Evolutionary conservation across 257 asterid genomes (phyloP).

Genomic region (Lavandula angustifolia): DNA sequence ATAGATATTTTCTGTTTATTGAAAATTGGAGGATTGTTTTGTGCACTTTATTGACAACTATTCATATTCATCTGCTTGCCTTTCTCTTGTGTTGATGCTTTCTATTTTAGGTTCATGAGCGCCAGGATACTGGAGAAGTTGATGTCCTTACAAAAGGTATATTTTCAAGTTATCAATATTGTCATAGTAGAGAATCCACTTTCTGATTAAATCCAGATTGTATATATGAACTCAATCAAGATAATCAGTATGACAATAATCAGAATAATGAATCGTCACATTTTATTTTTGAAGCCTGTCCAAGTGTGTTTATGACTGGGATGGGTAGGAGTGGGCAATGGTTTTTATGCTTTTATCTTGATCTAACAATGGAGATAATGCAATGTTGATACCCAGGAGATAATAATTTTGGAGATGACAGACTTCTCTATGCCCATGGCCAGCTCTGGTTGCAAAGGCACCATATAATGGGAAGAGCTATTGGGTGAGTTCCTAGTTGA

Average conservation of each 20-base stretch:
- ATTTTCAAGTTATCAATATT: conserved; percentile 9
- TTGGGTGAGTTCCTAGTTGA: conserved; percentile 69
- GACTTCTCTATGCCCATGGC: conserved; percentile 94
- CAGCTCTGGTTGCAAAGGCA: conserved; percentile 94
- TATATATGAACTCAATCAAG: conserved; percentile 14
- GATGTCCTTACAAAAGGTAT: conserved; percentile 95
- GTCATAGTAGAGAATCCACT: background rate
- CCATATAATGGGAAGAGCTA: conserved; percentile 99
- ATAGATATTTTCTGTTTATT: background rate
- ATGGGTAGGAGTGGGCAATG: no score
- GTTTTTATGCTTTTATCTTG: no score
- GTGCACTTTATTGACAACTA: conserved; percentile 5
- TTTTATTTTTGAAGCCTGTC: conserved; percentile 17
- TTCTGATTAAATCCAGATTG: conserved; percentile 7
- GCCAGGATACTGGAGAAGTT: conserved; percentile 83
- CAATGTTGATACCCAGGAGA: conserved; percentile 58
- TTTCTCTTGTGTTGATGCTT: background rate
- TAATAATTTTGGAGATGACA: conserved; percentile 91
- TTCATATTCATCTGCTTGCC: conserved; percentile 12
- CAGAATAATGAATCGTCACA: background rate
- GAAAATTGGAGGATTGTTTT: no score
- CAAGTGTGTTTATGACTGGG: conserved; percentile 18
- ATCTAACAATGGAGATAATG: conserved; percentile 6
- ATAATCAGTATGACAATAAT: background rate
- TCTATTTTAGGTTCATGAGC: conserved; percentile 88